Evolutionary conservation across 768 basidiomycete genomes (phyloP).

Genomic region (Cyclocybe cylindracea): DNA sequence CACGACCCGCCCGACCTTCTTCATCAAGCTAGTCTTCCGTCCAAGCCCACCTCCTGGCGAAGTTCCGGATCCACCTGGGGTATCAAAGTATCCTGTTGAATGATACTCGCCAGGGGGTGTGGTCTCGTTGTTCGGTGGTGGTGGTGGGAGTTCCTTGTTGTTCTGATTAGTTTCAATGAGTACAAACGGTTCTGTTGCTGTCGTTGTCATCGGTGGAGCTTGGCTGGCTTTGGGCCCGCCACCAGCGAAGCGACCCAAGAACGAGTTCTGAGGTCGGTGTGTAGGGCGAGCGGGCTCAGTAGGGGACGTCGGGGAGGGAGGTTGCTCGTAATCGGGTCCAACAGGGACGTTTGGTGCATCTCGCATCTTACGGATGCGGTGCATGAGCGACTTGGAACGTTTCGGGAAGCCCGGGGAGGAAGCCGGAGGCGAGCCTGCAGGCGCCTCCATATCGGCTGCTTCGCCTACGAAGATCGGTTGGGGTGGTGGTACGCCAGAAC

Average conservation of each 20-base stretch:
- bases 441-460: conserved; percentile 35
- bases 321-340: conserved; percentile 42
- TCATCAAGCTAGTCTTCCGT: conserved; percentile 77
- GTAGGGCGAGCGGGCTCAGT: conserved; percentile 50
- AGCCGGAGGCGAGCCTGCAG: conserved; percentile 42
- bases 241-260: conserved; percentile 70
- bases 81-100: conserved; percentile 51
- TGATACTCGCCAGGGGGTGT: conserved; percentile 28
- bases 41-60: conserved; percentile 49
- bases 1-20: conserved; percentile 76
- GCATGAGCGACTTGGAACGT: conserved; percentile 82
- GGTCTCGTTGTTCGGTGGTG: conserved; percentile 24
- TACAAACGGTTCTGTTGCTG: conserved; percentile 59
- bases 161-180: conserved; percentile 56
- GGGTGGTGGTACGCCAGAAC: conserved; percentile 70
- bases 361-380: conserved; percentile 87
- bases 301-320: conserved; percentile 36
- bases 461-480: conserved; percentile 81
- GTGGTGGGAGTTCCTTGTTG: conserved; percentile 59
- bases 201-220: conserved; percentile 20
- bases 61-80: conserved; percentile 24
- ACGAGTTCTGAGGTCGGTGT: conserved; percentile 73
- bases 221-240: conserved; percentile 28
- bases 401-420: conserved; percentile 54
- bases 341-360: conserved; percentile 83